Percentiles rank a stretch among this genome's conserved stretches.
Evolutionary conservation across 2,329 filamentous ascomycete species (phyloP).

Genomic region (Hymenoscyphus repandus): DNA sequence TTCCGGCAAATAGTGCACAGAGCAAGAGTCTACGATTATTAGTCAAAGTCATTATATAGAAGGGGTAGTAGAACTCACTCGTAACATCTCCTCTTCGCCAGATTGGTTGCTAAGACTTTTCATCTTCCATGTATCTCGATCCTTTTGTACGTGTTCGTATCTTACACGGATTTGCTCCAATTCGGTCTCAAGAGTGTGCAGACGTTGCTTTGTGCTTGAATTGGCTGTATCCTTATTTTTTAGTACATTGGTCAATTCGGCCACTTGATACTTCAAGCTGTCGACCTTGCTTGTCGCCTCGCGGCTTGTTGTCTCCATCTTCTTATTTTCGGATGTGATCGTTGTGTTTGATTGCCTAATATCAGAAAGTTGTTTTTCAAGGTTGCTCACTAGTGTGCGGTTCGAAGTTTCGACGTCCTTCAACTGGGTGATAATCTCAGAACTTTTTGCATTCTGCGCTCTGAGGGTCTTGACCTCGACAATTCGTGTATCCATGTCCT

Average conservation of each 20-base stretch:
- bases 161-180: conserved; percentile 74
- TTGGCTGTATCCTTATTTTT: conserved; percentile 66
- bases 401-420: conserved; percentile 84
- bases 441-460: conserved; percentile 80
- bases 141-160: conserved; percentile 73
- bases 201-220: conserved; percentile 47
- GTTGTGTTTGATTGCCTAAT: conserved; percentile 72
- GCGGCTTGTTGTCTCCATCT: conserved; percentile 63
- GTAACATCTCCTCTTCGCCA: conserved; percentile 77
- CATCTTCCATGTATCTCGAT: conserved; percentile 78
- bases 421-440: conserved; percentile 86
- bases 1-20: conserved; percentile 89
- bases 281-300: conserved; percentile 69
- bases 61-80: conserved; percentile 59
- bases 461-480: conserved; percentile 74
- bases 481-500: conserved; percentile 81
- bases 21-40: conserved; percentile 57
- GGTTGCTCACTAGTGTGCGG: conserved; percentile 68
- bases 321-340: conserved; percentile 66
- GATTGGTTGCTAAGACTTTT: conserved; percentile 78
- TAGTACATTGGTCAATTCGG: conserved; percentile 69
- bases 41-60: conserved; percentile 24
- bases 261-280: conserved; percentile 67
- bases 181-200: conserved; percentile 64
- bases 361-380: conserved; percentile 88